Evolutionary conservation across 1,284 basidiomycete genomes (phyloP).

Genomic region (Pseudozyma sp.): DNA sequence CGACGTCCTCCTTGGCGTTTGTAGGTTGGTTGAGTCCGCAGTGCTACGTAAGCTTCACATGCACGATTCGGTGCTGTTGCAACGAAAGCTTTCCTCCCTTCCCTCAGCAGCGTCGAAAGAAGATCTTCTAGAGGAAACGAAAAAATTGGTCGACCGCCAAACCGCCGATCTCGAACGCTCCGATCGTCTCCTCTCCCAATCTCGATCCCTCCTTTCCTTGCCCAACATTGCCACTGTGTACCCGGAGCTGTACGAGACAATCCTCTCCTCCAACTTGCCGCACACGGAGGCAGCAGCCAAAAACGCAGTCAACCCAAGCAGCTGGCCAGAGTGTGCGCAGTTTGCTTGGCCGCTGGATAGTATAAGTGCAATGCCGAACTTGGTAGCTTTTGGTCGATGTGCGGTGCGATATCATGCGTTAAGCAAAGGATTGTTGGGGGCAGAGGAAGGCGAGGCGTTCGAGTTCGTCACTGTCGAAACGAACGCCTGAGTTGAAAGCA

Average conservation of each 20-base stretch:
- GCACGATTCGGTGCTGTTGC: conserved; percentile 40
- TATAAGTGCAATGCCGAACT: conserved; percentile 20
- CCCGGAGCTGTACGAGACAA: conserved; percentile 3
- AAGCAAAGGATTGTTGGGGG: neutral
- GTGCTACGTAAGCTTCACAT: conserved; percentile 45
- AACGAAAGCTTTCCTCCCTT: neutral
- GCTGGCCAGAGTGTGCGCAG: neutral
- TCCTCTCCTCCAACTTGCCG: neutral
- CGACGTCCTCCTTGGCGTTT: conserved; percentile 43
- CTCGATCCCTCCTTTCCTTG: conserved; percentile 12
- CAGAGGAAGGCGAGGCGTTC: neutral
- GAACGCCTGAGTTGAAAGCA: too few species aligned
- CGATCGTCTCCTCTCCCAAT: conserved; percentile 17
- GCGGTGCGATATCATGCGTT: conserved; percentile 19
- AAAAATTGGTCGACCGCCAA: conserved; percentile 4
- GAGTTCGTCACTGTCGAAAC: neutral
- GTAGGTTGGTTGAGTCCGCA: conserved; percentile 44
- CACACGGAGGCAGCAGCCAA: conserved; percentile 9
- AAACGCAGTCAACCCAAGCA: conserved; percentile 6
- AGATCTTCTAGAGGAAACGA: neutral
- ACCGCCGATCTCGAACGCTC: conserved; percentile 12
- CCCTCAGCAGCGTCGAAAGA: neutral
- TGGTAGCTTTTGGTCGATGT: conserved; percentile 40
- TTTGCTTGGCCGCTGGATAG: conserved; percentile 40
- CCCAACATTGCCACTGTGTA: neutral